phyloP scores from a whole-genome alignment of 257 asterid species.

The Fraxinus anomala region DNA sequence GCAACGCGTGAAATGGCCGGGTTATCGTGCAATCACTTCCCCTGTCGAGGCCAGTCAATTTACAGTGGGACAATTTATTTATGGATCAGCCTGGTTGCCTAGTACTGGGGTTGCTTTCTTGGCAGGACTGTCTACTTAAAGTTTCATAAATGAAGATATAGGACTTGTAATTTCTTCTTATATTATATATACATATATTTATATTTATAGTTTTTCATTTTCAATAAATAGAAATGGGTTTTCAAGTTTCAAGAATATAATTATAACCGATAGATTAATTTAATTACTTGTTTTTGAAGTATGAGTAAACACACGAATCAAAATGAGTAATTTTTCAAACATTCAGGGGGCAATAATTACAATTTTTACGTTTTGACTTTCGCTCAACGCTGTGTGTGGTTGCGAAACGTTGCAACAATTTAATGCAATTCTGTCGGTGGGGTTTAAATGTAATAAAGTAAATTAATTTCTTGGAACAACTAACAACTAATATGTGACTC shows the following conservation, averaged over 20 bases:
- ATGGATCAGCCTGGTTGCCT: constrained; percentile 92
- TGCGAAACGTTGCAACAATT: no score
- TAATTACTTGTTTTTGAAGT: background rate
- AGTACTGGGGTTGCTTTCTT: constrained; percentile 84
- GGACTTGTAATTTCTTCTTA: constrained; percentile 23
- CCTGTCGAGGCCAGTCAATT: constrained; percentile 73
- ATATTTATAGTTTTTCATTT: background rate
- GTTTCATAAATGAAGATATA: background rate
- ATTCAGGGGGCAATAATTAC: background rate
- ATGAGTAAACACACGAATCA: background rate
- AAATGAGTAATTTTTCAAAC: background rate
- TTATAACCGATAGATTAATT: background rate
- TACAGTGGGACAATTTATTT: constrained; percentile 78
- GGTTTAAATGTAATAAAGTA: no score
- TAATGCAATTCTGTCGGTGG: no score
- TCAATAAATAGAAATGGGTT: constrained; percentile 13
- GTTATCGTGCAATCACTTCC: constrained; percentile 60
- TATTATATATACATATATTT: constrained; percentile 37
- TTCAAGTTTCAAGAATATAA: constrained; percentile 7
- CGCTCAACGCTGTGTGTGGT: no score
- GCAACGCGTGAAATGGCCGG: constrained; percentile 84
- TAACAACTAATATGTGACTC: no score
- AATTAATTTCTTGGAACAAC: no score
- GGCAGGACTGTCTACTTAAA: constrained; percentile 76
- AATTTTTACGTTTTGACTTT: no score